phyloP scores from a whole-genome alignment of 2,329 filamentous ascomycete species.

The Colletotrichum musicola region DNA sequence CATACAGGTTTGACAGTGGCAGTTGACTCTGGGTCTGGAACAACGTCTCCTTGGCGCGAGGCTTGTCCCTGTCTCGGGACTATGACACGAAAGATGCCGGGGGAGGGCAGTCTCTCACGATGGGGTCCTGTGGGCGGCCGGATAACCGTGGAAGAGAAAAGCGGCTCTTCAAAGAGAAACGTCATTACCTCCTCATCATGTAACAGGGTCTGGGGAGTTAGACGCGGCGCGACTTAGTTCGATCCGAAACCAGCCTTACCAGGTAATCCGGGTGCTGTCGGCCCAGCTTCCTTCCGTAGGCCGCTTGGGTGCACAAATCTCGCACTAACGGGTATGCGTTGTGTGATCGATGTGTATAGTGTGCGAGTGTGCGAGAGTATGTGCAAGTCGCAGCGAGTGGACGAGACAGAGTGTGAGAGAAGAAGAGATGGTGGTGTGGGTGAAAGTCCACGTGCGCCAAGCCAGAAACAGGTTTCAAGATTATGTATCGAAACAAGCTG shows the following conservation, averaged over 20 bases:
- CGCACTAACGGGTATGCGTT: background rate
- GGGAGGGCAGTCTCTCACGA: too few species aligned
- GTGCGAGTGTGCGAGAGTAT: constrained; percentile 1
- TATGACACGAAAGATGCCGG: background rate
- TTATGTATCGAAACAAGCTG: constrained; percentile 33
- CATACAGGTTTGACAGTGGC: background rate
- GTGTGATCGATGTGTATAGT: constrained; percentile 10
- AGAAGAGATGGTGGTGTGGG: constrained; percentile 12
- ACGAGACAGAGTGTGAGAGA: constrained; percentile 7
- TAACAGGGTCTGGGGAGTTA: constrained; percentile 5
- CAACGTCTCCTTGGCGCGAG: background rate
- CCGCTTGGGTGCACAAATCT: constrained; percentile 29
- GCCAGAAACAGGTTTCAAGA: constrained; percentile 36
- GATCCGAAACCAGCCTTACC: constrained; percentile 33
- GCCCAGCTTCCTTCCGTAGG: constrained; percentile 23
- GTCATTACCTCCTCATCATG: constrained; percentile 17
- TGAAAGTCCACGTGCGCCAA: constrained; percentile 37
- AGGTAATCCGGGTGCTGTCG: constrained; percentile 23
- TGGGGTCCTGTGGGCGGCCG: background rate
- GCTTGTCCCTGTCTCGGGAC: constrained; percentile 12
- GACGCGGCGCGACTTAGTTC: constrained; percentile 13
- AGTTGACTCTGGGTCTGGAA: background rate
- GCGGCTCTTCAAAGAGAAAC: background rate
- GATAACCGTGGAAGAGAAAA: constrained; percentile 3
- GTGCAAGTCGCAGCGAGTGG: constrained; percentile 10